Conservation (phyloP, 495 filamentous ascomycete species). For the Melanomma pulvis-pyrius region DNA sequence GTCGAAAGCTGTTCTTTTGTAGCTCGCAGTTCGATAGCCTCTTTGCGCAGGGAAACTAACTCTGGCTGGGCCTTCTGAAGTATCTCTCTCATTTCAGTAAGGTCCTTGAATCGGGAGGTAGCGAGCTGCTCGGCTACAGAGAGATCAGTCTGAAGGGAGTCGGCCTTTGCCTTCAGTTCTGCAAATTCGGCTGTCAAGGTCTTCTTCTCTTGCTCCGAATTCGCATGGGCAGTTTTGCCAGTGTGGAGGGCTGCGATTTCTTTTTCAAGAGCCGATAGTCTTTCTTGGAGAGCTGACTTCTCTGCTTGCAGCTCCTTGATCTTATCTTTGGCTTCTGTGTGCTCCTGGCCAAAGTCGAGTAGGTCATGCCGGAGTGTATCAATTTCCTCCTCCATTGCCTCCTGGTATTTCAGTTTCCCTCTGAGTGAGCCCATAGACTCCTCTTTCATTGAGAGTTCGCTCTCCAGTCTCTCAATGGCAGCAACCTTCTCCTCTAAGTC, state of each 20-base stretch:
- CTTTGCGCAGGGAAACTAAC: conserved; percentile 70
- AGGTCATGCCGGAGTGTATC: conserved; percentile 80
- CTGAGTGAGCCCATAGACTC: conserved; percentile 66
- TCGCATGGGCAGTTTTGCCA: conserved; percentile 57
- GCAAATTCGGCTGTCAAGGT: conserved; percentile 72
- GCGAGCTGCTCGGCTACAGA: conserved; percentile 84
- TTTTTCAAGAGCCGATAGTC: conserved; percentile 54
- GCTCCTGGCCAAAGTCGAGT: conserved; percentile 72
- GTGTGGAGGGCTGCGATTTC: conserved; percentile 60
- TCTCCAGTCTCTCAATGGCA: conserved; percentile 50
- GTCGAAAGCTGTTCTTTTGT: conserved; percentile 71
- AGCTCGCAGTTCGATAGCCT: conserved; percentile 70
- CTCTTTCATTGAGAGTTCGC: conserved; percentile 73
- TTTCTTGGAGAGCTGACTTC: conserved; percentile 50
- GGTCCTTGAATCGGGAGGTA: conserved; percentile 81
- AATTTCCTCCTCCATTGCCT: conserved; percentile 83
- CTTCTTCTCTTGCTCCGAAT: conserved; percentile 59
- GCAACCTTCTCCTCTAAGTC: conserved; percentile 33
- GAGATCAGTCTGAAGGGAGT: conserved; percentile 77
- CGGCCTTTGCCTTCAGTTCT: conserved; percentile 67
- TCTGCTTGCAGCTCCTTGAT: conserved; percentile 68
- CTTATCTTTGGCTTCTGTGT: conserved; percentile 79
- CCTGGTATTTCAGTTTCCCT: conserved; percentile 69
- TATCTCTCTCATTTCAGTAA: conserved; percentile 74
- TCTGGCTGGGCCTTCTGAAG: conserved; percentile 87